phyloP scores from a whole-genome alignment of 2,329 filamentous ascomycete genomes.

The Leptographium wingfieldii region DNA sequence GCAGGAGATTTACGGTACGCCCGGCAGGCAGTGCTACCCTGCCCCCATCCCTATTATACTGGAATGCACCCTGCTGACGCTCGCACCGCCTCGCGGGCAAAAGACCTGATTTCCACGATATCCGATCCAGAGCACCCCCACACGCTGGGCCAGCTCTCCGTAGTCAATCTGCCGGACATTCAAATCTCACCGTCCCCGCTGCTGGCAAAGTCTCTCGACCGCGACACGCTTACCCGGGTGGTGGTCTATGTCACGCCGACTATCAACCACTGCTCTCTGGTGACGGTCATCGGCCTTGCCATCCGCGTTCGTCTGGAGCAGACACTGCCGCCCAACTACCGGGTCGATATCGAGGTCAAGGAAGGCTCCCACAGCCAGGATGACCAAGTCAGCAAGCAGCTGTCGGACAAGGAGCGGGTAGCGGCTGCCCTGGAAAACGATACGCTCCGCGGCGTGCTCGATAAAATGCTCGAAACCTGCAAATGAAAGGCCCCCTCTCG shows the following conservation, averaged over 20 bases:
- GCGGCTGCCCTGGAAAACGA: slow-evolving; percentile 91
- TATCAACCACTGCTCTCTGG: slow-evolving; percentile 91
- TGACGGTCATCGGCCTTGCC: slow-evolving; percentile 89
- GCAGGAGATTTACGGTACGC: slow-evolving; percentile 85
- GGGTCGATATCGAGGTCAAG: slow-evolving; percentile 87
- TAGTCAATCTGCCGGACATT: slow-evolving; percentile 94
- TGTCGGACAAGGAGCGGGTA: slow-evolving; percentile 92
- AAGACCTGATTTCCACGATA: slow-evolving; percentile 88
- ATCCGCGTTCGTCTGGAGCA: slow-evolving; percentile 86
- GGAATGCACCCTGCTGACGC: no score
- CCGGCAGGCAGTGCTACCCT: no score
- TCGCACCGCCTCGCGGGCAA: neutral
- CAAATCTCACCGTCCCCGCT: slow-evolving; percentile 53
- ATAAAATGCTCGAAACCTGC: slow-evolving; percentile 89
- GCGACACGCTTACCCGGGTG: slow-evolving; percentile 54
- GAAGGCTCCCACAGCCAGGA: slow-evolving; percentile 92
- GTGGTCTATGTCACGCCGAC: slow-evolving; percentile 88
- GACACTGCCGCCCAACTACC: slow-evolving; percentile 78
- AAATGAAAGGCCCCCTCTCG: slow-evolving; percentile 27
- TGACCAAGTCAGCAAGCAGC: slow-evolving; percentile 92
- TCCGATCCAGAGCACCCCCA: slow-evolving; percentile 94
- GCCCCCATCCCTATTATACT: no score
- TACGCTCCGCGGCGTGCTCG: slow-evolving; percentile 72
- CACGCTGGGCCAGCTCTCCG: slow-evolving; percentile 81
- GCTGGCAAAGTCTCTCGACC: slow-evolving; percentile 22